Conservation (phyloP, 2,329 filamentous ascomycete species). For the Hypocreales sp. region DNA sequence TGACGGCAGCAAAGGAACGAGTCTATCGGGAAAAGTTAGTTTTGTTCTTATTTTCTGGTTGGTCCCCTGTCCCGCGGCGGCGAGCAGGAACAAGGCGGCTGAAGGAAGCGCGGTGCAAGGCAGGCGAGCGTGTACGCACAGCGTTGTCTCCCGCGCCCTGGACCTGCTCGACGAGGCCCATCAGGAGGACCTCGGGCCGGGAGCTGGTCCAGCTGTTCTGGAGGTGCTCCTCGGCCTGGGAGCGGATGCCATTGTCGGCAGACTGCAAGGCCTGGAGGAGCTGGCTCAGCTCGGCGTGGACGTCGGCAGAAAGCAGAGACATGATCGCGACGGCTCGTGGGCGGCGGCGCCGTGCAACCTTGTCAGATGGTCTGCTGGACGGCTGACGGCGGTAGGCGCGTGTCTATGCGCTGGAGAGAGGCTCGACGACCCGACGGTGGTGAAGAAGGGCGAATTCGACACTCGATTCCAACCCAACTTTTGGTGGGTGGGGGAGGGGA, state of each 20-base stretch:
- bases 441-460: too few relatives aligned
- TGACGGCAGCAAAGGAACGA: constrained; percentile 80
- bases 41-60: too few relatives aligned
- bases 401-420: too few relatives aligned
- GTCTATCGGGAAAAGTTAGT: too few relatives aligned
- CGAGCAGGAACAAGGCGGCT: too few relatives aligned
- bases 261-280: constrained; percentile 81
- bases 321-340: constrained; percentile 22
- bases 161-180: constrained; percentile 89
- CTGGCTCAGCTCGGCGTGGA: constrained; percentile 71
- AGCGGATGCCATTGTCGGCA: constrained; percentile 71
- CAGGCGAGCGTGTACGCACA: too few relatives aligned
- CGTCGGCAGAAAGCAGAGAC: constrained; percentile 75
- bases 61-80: too few relatives aligned
- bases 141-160: constrained; percentile 57
- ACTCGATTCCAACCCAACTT: too few relatives aligned
- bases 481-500: constrained; percentile 6
- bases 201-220: constrained; percentile 77
- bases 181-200: constrained; percentile 74
- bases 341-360: constrained; percentile 8
- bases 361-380: constrained; percentile 4
- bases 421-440: too few relatives aligned
- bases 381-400: constrained; percentile 3
- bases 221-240: constrained; percentile 78
- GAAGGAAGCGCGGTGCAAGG: too few relatives aligned